These are phyloP conservation scores for Lichtheimia hyalospora DNA, from an alignment of 371 early-diverging fungal species.

Conservation along the genomic window DNA sequence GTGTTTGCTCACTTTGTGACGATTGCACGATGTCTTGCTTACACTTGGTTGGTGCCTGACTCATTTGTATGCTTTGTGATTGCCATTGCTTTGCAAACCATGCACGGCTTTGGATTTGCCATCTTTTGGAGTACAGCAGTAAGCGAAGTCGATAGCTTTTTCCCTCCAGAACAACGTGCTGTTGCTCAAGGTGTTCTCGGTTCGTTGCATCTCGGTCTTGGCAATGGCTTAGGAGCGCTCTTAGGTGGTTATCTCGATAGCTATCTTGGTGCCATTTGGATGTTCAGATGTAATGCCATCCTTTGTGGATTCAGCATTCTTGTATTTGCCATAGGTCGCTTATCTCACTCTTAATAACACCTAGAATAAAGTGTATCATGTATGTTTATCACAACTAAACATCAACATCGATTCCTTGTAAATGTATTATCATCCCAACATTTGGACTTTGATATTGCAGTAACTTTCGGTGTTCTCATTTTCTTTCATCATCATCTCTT, in stretches of 20 bases:
- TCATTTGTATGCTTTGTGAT: constrained; percentile 27
- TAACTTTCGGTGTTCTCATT: no score
- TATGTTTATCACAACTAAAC: no score
- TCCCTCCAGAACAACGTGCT: constrained; percentile 37
- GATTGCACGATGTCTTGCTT: constrained; percentile 34
- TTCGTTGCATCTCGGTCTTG: constrained; percentile 32
- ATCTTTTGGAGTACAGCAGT: constrained; percentile 41
- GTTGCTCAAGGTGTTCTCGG: constrained; percentile 45
- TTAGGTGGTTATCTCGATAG: constrained; percentile 33
- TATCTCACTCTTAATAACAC: background rate
- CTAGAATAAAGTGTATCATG: background rate
- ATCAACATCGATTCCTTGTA: no score
- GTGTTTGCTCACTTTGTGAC: constrained; percentile 40
- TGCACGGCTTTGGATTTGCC: constrained; percentile 34
- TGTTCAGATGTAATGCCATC: constrained; percentile 21
- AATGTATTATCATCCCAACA: no score
- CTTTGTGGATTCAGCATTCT: constrained; percentile 13
- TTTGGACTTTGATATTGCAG: no score
- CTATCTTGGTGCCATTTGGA: constrained; percentile 18
- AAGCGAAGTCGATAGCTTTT: constrained; percentile 37
- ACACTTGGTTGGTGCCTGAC: constrained; percentile 34
- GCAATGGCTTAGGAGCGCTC: constrained; percentile 34
- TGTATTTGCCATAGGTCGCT: constrained; percentile 18
- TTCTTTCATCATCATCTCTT: no score
- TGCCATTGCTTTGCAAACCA: constrained; percentile 39